Percentiles rank a stretch among this genome's conserved stretches.
These are phyloP conservation scores for Andrographis paniculata DNA, from an alignment of 305 asterid species.

Conservation along the genomic window DNA sequence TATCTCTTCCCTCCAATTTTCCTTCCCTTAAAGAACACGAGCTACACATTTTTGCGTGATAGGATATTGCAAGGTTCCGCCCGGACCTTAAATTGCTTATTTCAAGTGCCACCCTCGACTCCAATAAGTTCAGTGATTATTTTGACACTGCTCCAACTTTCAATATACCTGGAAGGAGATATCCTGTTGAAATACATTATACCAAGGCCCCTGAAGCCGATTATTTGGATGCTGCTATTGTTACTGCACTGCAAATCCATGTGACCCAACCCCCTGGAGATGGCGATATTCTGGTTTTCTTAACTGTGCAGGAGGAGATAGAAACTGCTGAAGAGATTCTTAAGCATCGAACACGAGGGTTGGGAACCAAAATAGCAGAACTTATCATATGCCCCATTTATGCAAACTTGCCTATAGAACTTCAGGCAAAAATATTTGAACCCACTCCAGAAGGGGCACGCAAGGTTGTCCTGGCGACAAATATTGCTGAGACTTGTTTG, in stretches of 20 bases:
- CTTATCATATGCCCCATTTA: conserved; percentile 84
- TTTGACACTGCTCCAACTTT: conserved; percentile 93
- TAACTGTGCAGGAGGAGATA: conserved; percentile 94
- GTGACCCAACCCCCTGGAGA: conserved; percentile 90
- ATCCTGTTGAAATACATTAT: conserved; percentile 84
- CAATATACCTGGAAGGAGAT: conserved; percentile 91
- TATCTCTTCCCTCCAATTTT: too few relatives aligned
- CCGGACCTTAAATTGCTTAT: conserved; percentile 85
- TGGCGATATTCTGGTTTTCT: conserved; percentile 82
- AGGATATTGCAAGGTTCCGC: conserved; percentile 79
- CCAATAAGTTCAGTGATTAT: conserved; percentile 88
- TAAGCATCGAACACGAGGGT: conserved; percentile 72
- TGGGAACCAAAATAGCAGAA: conserved; percentile 89
- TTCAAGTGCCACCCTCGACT: conserved; percentile 94
- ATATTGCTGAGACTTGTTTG: conserved; percentile 54
- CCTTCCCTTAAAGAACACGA: too few relatives aligned
- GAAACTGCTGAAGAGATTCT: conserved; percentile 83
- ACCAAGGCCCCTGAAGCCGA: conserved; percentile 95
- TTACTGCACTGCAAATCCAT: conserved; percentile 88
- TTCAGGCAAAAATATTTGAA: conserved; percentile 89
- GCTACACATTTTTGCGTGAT: too few relatives aligned
- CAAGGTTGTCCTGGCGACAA: conserved; percentile 91
- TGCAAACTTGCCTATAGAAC: conserved; percentile 81
- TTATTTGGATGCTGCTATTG: conserved; percentile 87
- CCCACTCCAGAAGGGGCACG: conserved; percentile 96